Conservation (phyloP, 495 filamentous ascomycete species). For the Symbiotaphrina buchneri region DNA sequence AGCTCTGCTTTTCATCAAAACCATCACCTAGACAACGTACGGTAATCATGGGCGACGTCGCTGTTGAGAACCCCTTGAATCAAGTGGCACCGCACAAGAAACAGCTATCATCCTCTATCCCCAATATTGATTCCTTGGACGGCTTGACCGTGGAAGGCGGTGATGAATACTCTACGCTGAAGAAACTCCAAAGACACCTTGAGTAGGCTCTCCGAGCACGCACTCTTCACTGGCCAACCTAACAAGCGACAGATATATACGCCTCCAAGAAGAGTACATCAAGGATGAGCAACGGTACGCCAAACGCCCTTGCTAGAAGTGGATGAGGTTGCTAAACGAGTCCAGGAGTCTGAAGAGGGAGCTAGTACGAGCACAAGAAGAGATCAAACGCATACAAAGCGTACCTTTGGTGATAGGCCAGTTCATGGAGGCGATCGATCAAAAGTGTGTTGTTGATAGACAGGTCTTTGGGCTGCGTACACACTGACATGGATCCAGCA, state of each 20-base stretch:
- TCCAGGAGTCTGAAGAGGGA: constrained; percentile 84
- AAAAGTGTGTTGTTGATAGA: constrained; percentile 43
- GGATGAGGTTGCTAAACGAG: neutral
- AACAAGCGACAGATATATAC: constrained; percentile 55
- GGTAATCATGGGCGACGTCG: constrained; percentile 64
- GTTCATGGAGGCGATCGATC: constrained; percentile 99
- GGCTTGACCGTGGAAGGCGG: constrained; percentile 57
- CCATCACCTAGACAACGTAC: no score
- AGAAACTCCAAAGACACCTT: constrained; percentile 85
- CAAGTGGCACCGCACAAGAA: constrained; percentile 53
- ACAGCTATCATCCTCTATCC: constrained; percentile 57
- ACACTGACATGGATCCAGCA: constrained; percentile 25
- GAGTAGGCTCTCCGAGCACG: constrained; percentile 32
- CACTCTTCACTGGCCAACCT: constrained; percentile 11
- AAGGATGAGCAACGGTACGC: constrained; percentile 92
- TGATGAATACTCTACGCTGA: constrained; percentile 87
- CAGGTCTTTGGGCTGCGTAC: neutral
- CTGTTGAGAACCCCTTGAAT: constrained; percentile 59
- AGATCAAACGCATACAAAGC: constrained; percentile 98
- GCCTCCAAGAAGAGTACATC: constrained; percentile 98
- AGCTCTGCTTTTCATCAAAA: no score
- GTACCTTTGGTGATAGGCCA: constrained; percentile 95
- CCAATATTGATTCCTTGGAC: constrained; percentile 75
- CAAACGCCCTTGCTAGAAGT: neutral
- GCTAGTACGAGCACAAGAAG: constrained; percentile 90